Conservation (phyloP, 1,284 basidiomycete genomes). For the Golubevia sp. region DNA sequence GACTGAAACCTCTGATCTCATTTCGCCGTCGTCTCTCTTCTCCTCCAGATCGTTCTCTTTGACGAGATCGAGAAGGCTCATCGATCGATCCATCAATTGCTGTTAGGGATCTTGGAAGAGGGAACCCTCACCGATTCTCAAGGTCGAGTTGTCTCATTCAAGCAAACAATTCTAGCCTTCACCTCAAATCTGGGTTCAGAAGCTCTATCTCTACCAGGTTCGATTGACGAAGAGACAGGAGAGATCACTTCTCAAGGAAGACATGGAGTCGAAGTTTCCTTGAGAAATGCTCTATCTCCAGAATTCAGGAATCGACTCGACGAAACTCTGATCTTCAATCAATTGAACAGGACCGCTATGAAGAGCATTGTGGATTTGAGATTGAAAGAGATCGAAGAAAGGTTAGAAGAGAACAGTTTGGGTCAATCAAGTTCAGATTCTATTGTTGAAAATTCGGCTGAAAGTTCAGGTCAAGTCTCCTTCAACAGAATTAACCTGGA, state of each 20-base stretch:
- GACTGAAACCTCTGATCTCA: not conserved
- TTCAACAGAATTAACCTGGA: conserved; percentile 74
- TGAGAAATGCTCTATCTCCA: conserved; percentile 69
- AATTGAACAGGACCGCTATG: conserved; percentile 85
- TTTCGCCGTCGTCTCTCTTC: conserved; percentile 26
- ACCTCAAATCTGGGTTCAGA: conserved; percentile 85
- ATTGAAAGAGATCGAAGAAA: conserved; percentile 17
- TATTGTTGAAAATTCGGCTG: conserved; percentile 70
- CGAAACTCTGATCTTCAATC: conserved; percentile 64
- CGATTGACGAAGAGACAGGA: conserved; percentile 70
- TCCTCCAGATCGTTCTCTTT: conserved; percentile 56
- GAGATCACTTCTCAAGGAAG: conserved; percentile 71
- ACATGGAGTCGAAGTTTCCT: conserved; percentile 74
- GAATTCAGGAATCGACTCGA: conserved; percentile 89
- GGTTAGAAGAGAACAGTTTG: conserved; percentile 17
- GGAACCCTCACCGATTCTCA: conserved; percentile 27
- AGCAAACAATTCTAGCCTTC: conserved; percentile 84
- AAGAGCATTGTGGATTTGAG: conserved; percentile 75
- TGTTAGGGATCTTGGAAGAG: conserved; percentile 36
- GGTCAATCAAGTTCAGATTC: not conserved
- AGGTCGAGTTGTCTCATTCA: conserved; percentile 28
- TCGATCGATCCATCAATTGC: conserved; percentile 18
- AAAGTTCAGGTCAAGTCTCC: conserved; percentile 73
- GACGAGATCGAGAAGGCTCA: conserved; percentile 40
- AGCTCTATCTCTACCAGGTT: conserved; percentile 74